Conservation (phyloP, 352 stramenopile species). For the Phytophthora cactorum region DNA sequence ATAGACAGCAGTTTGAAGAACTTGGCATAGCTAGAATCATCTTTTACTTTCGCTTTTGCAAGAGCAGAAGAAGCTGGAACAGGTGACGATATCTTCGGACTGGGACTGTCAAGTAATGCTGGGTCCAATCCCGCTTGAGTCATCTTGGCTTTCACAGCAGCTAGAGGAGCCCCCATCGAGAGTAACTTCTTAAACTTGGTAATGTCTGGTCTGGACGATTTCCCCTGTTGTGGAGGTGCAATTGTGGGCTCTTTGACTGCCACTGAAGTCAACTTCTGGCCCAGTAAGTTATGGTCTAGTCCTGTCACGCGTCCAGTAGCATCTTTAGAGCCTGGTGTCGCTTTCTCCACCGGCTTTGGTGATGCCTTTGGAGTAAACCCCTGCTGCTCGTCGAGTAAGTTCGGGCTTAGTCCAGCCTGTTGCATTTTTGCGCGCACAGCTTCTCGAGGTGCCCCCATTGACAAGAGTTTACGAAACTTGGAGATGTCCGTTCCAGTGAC, state of each 20-base stretch:
- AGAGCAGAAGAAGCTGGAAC: neutral
- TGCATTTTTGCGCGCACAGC: conserved; percentile 83
- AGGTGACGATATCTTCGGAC: neutral
- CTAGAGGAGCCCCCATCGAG: conserved; percentile 63
- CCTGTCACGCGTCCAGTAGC: neutral
- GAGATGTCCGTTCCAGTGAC: conserved; percentile 47
- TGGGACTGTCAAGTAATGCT: conserved; percentile 45
- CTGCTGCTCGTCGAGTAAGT: conserved; percentile 65
- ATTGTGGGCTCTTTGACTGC: conserved; percentile 45
- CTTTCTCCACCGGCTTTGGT: conserved; percentile 13
- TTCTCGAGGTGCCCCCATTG: conserved; percentile 82
- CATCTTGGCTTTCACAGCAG: conserved; percentile 75
- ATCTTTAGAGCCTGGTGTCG: neutral
- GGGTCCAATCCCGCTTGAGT: conserved; percentile 66
- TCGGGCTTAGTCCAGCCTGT: conserved; percentile 71
- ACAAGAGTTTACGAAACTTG: conserved; percentile 94
- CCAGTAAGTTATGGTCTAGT: conserved; percentile 27
- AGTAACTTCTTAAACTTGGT: conserved; percentile 73
- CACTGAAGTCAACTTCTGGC: conserved; percentile 33
- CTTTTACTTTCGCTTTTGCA: conserved; percentile 42
- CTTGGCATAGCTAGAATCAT: conserved; percentile 66
- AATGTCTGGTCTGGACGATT: conserved; percentile 27
- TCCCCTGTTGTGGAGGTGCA: neutral
- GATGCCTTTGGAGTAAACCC: conserved; percentile 38
- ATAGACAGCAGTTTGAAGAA: conserved; percentile 76